phyloP scores from a whole-genome alignment of 1,139 yeast genomes.

The Meyerozyma guilliermondii region DNA sequence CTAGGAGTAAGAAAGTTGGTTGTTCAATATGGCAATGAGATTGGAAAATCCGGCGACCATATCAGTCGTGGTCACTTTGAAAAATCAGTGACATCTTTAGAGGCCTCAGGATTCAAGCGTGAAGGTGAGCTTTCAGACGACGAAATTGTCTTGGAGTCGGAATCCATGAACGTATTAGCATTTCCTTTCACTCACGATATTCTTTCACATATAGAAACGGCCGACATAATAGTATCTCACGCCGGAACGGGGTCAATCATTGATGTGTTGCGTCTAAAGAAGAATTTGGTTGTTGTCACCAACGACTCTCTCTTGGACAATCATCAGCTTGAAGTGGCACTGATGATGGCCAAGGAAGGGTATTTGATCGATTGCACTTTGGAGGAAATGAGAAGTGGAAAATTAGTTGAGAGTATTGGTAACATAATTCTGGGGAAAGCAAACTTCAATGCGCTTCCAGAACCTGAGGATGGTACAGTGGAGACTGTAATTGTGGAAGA shows the following conservation, averaged over 20 bases:
- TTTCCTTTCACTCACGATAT: constrained; percentile 46
- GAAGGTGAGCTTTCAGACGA: neutral
- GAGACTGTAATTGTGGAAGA: neutral
- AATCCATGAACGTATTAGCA: constrained; percentile 17
- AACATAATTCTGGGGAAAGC: neutral
- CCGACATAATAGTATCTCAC: constrained; percentile 72
- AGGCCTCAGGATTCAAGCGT: neutral
- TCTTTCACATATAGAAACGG: constrained; percentile 27
- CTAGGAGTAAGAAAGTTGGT: constrained; percentile 37
- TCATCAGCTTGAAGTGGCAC: constrained; percentile 80
- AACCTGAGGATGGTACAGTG: neutral
- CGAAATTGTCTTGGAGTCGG: neutral
- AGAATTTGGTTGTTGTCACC: constrained; percentile 63
- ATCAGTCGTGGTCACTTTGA: constrained; percentile 21
- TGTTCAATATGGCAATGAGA: constrained; percentile 69
- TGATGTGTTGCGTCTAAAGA: constrained; percentile 58
- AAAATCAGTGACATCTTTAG: neutral
- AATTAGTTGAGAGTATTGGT: constrained; percentile 4
- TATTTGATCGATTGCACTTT: constrained; percentile 5
- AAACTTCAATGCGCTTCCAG: neutral
- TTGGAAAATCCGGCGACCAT: constrained; percentile 17
- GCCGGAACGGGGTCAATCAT: constrained; percentile 94
- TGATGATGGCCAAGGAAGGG: constrained; percentile 35
- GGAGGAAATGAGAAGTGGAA: constrained; percentile 6
- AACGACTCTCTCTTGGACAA: constrained; percentile 75